Percentiles rank a stretch among this genome's conserved stretches.
These are phyloP conservation scores for Daldinia bambusicola DNA, from an alignment of 495 filamentous ascomycete species.

Conservation along the genomic window DNA sequence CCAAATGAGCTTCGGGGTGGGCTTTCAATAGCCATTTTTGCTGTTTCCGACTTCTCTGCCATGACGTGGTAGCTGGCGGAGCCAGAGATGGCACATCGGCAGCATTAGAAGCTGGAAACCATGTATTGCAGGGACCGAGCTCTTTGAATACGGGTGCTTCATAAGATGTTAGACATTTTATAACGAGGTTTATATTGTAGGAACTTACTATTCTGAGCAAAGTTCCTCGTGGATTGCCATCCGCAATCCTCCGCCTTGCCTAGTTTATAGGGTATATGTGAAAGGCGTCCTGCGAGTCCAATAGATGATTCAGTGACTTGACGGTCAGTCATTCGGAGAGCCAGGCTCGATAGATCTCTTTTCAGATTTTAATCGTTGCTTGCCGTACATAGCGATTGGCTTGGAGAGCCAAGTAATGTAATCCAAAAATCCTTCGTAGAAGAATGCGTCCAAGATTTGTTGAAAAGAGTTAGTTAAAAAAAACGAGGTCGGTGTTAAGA, in stretches of 20 bases:
- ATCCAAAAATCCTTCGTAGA: not conserved
- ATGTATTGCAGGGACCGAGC: constrained; percentile 51
- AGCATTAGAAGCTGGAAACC: constrained; percentile 45
- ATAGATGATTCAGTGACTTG: constrained; percentile 46
- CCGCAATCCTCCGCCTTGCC: constrained; percentile 45
- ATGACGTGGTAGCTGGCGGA: constrained; percentile 29
- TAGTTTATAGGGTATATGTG: constrained; percentile 41
- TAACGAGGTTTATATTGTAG: not conserved
- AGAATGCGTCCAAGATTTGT: not conserved
- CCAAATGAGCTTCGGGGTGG: constrained; percentile 54
- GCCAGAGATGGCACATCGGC: constrained; percentile 9
- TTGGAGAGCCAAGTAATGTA: constrained; percentile 21
- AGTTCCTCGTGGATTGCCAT: constrained; percentile 47
- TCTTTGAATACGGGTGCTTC: constrained; percentile 55
- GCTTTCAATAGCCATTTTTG: constrained; percentile 52
- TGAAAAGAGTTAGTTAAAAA: not conserved
- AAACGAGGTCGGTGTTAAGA: not conserved
- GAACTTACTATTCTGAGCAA: constrained; percentile 40
- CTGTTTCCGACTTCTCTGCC: constrained; percentile 41
- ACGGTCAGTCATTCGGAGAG: constrained; percentile 52
- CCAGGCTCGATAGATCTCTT: constrained; percentile 41
- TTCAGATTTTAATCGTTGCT: constrained; percentile 26
- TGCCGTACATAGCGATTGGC: constrained; percentile 44
- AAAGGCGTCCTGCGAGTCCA: constrained; percentile 50
- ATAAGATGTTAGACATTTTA: constrained; percentile 32